Evolutionary conservation across 2,329 filamentous ascomycete genomes (phyloP).

Genomic region (Chaetomiaceae sp.): DNA sequence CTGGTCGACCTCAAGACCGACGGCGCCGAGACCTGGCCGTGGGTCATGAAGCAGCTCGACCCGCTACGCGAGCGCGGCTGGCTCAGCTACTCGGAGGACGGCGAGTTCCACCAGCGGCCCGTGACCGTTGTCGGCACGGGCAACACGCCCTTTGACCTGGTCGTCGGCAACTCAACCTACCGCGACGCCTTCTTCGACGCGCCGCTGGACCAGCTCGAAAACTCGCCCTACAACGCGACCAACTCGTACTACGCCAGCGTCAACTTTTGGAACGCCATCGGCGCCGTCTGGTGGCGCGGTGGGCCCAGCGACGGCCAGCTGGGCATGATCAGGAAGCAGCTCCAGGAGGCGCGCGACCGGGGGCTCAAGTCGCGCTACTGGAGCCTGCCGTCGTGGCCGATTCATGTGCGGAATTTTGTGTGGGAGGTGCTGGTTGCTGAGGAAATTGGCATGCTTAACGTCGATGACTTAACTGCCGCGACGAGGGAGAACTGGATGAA

Average conservation of each 20-base stretch:
- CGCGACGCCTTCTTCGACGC: constrained; percentile 65
- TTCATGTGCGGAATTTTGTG: constrained; percentile 47
- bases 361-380: constrained; percentile 57
- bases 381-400: constrained; percentile 55
- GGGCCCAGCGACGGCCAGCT: constrained; percentile 43
- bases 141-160: constrained; percentile 52
- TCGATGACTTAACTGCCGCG: constrained; percentile 52
- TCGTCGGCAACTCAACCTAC: constrained; percentile 49
- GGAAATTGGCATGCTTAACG: constrained; percentile 57
- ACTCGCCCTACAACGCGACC: constrained; percentile 38
- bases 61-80: constrained; percentile 56
- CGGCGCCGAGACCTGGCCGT: constrained; percentile 46
- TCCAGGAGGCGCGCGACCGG: constrained; percentile 45
- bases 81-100: constrained; percentile 49
- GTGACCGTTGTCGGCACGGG: constrained; percentile 68
- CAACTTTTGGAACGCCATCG: constrained; percentile 51
- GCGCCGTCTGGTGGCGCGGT: constrained; percentile 39
- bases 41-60: constrained; percentile 51
- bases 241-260: constrained; percentile 66
- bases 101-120: constrained; percentile 46
- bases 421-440: constrained; percentile 53
- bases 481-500: constrained; percentile 37
- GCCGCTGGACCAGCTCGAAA: constrained; percentile 44
- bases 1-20: constrained; percentile 66
- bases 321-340: constrained; percentile 39